A percentile compares a stretch with the other conserved stretches of the same genome.
Evolutionary conservation across 257 asterid species (phyloP).

Genomic region (Nyctanthes arbortristis): DNA sequence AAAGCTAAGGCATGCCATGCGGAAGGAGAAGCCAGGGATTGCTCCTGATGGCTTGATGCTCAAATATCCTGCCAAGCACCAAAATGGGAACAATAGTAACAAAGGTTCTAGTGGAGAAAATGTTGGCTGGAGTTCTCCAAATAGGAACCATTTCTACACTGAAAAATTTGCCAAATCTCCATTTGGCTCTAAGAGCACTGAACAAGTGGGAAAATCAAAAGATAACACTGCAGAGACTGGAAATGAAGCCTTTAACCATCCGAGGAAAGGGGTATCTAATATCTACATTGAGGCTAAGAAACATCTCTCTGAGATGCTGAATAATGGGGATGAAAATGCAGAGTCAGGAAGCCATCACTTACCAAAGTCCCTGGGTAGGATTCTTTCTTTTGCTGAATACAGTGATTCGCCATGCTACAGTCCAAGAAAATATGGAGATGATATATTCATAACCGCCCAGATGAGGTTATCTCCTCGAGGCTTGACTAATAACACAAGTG

Average conservation of each 20-base stretch:
- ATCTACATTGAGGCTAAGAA: constrained; percentile 86
- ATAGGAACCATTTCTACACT: constrained; percentile 80
- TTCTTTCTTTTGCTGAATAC: constrained; percentile 74
- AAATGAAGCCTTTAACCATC: constrained; percentile 33
- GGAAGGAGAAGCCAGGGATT: constrained; percentile 61
- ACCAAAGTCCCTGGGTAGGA: constrained; percentile 73
- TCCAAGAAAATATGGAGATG: constrained; percentile 54
- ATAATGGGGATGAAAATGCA: constrained; percentile 44
- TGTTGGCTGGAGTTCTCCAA: constrained; percentile 85
- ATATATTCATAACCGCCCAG: constrained; percentile 42
- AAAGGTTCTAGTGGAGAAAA: constrained; percentile 54
- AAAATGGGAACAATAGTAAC: constrained; percentile 40
- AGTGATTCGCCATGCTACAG: constrained; percentile 57
- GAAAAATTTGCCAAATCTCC: constrained; percentile 65
- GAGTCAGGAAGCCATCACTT: constrained; percentile 39
- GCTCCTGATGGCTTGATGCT: constrained; percentile 34
- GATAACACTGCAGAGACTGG: constrained; percentile 26
- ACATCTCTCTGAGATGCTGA: constrained; percentile 81
- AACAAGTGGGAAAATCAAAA: constrained; percentile 41
- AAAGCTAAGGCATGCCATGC: constrained; percentile 79
- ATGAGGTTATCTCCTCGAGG: constrained; percentile 47
- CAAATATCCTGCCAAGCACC: constrained; percentile 35
- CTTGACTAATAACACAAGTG: constrained; percentile 29
- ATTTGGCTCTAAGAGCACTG: constrained; percentile 47
- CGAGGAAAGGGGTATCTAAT: constrained; percentile 51